Percentiles rank a stretch among this genome's conserved stretches.
phyloP scores from a whole-genome alignment of 768 basidiomycete genomes.

The Hypholoma fasciculare region DNA sequence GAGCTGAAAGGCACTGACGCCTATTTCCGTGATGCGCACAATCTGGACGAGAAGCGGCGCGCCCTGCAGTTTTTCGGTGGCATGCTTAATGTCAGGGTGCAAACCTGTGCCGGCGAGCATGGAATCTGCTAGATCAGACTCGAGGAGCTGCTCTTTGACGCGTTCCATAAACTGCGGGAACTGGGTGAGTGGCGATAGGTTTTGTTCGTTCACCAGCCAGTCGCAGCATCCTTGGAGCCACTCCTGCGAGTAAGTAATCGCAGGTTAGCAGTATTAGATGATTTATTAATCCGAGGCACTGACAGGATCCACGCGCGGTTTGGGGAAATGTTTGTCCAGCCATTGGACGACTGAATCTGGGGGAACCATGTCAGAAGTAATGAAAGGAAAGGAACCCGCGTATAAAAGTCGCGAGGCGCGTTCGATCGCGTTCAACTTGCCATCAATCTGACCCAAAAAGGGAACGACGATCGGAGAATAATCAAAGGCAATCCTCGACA shows the following conservation, averaged over 20 bases:
- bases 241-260: conserved; percentile 42
- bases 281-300: conserved; percentile 13
- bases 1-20: conserved; percentile 78
- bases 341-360: conserved; percentile 45
- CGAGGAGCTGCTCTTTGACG: conserved; percentile 66
- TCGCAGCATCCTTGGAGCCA: conserved; percentile 76
- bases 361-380: conserved; percentile 20
- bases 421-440: not conserved
- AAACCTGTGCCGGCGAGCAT: conserved; percentile 73
- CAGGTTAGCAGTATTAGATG: not conserved
- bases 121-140: conserved; percentile 73
- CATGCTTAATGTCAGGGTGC: conserved; percentile 40
- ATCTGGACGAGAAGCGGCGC: conserved; percentile 76
- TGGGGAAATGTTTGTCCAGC: conserved; percentile 56
- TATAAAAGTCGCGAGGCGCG: not conserved
- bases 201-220: conserved; percentile 55
- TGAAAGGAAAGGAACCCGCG: not conserved
- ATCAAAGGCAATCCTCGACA: too few relatives aligned
- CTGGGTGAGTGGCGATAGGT: conserved; percentile 45
- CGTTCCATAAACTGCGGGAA: conserved; percentile 53
- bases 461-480: too few relatives aligned
- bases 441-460: not conserved
- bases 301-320: conserved; percentile 65
- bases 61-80: conserved; percentile 35
- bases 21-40: conserved; percentile 78